Evolutionary conservation across 2,329 filamentous ascomycete genomes (phyloP), one percentile per base, ranked within the genome.

Genomic region (Thelonectria blattea): DNA sequence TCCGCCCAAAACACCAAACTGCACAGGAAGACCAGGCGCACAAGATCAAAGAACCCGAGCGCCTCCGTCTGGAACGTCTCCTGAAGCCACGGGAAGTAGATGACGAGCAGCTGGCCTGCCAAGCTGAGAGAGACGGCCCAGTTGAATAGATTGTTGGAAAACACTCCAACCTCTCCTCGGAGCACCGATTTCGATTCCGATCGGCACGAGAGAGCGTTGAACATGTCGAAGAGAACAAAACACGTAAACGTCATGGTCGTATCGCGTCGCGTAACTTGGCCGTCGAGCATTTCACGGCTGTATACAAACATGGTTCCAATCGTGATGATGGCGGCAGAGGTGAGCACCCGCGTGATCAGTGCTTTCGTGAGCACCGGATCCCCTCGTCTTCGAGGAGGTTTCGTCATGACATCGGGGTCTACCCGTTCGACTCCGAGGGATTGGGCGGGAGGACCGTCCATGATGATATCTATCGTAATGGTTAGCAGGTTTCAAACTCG

Each of bases 221-320:
- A 97, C 95, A 99, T 99, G 81, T 99, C 95, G 77, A 98, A 99
- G 55, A 99, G 86, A 47, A 99, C 95, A 73, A 99, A 99, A 78
- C 93, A 97, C 6, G 95, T 99, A 74, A 99, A 99, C 0, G 95
- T 98, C 91, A 99, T 97, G 65, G 95, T 99, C 2, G 95, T 99
- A 78, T 99, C 95, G 68, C 96, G 92, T 51, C 92, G 91, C 1
- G 90, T 96, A 60, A 98, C 91, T 60, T 89, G 81, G 56, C 92
- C 89, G 73, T 96, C 92, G 50, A 89, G 81, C 91, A 99, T 97
- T 79, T 98, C 94, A 72, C 88, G 90, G 67, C 91, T 88, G 79
- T 99, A 99, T 56, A 97, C 91, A 43, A 90, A 83, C 78, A 99
- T 89, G 0, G 95, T 99, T 68, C 95, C 95, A 20, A 91, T 75